Base-by-base conservation (phyloP, 2,329 filamentous ascomycete genomes). In the Huntiella bhutanensis region DNA sequence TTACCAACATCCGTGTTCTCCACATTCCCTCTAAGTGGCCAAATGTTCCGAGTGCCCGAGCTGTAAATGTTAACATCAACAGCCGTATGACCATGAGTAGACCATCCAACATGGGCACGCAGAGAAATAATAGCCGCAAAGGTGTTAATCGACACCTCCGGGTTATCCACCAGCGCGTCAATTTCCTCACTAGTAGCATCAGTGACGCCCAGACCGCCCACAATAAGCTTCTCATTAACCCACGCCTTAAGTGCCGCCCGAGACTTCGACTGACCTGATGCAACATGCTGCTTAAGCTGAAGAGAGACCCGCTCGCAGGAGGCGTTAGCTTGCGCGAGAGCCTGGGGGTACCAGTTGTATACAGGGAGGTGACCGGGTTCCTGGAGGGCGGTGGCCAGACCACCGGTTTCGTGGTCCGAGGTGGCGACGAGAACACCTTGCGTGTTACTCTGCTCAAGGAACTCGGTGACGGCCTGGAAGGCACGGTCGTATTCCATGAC, bases 61-160 rank as follows among this genome's bases (percentile, higher is more conserved):
- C 82, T 80, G 64, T 96, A 98, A 53, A 98, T 84, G 61, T 98
- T 98, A 42, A 98, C 91, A 58, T 98, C 91, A 5, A 91, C 86
- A 44, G 80, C 91, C 15, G 80, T 82, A 64, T 98, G 91, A 22
- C 91, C 91, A 59, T 95, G 88, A 0, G 87, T 94, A 52, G 75
- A 80, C 91, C 91, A 98, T 11, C 91, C 92, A 38, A 94, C 75
- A 57, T 93, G 85, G 1, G 87, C 83, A 50, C 91, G 76, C 4
- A 82, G 72, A 54, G 83, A 93, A 54, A 96, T 75, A 66, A 98
- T 88, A 56, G 84, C 78, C 0, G 86, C 77, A 57, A 96, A 82
- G 2, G 72, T 64, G 3, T 68, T 61, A 32, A 69, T 63, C 8
- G 77, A 69, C 3, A 63, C 60, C 1, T 66, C 65, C 0, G 77